Percentiles rank a stretch among this genome's conserved stretches.
These are phyloP conservation scores for Podospora australis DNA, from an alignment of 495 filamentous ascomycete species.

Conservation along the genomic window DNA sequence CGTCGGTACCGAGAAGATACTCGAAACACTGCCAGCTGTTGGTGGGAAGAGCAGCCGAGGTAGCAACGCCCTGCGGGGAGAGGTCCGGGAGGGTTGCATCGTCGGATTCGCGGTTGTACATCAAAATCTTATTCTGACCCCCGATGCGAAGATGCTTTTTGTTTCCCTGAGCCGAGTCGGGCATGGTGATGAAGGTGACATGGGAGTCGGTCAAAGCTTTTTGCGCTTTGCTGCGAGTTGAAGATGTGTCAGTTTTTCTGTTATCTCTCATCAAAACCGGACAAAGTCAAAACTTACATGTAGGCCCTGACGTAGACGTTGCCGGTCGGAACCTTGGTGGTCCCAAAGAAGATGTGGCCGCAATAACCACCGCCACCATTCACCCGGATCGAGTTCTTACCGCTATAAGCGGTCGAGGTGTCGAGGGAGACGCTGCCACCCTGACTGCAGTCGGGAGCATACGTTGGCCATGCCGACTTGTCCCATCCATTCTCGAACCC, in stretches of 20 bases:
- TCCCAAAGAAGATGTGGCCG: conserved; percentile 55
- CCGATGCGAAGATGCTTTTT: conserved; percentile 55
- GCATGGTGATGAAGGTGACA: conserved; percentile 57
- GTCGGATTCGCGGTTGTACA: conserved; percentile 56
- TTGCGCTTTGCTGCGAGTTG: conserved; percentile 39
- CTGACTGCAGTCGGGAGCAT: conserved; percentile 51
- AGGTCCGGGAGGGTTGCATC: conserved; percentile 55
- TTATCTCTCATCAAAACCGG: not conserved
- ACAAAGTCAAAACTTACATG: conserved; percentile 36
- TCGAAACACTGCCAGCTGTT: conserved; percentile 50
- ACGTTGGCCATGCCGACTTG: conserved; percentile 46
- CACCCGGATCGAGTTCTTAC: conserved; percentile 50
- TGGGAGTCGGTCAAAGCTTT: conserved; percentile 48
- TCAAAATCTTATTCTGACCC: conserved; percentile 50
- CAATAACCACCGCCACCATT: conserved; percentile 50
- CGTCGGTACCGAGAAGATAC: conserved; percentile 50
- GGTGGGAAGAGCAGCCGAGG: conserved; percentile 43
- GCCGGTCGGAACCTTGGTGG: conserved; percentile 46
- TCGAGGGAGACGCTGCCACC: conserved; percentile 50
- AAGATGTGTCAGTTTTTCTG: not conserved
- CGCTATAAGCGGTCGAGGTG: conserved; percentile 43
- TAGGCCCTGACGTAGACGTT: conserved; percentile 50
- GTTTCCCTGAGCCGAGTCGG: conserved; percentile 45
- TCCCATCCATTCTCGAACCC: conserved; percentile 51
- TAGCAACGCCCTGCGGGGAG: conserved; percentile 48